Evolutionary conservation across 176 grass and related monocot genomes (phyloP).

Genomic region (Lolium perenne): DNA sequence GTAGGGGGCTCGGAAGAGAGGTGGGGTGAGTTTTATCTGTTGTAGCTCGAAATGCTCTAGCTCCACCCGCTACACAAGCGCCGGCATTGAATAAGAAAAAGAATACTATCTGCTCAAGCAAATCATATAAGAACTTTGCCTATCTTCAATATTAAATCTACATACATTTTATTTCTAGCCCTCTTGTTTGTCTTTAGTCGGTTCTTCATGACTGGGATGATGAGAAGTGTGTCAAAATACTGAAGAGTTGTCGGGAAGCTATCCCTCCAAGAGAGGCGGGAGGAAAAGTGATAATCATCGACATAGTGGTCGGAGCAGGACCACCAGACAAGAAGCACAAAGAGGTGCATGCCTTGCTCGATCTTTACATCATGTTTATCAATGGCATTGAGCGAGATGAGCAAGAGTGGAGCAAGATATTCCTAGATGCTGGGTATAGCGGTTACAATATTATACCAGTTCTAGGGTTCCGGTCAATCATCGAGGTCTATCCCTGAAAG

Average conservation of each 20-base stretch:
- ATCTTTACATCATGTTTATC: constrained; percentile 41
- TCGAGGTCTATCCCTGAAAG: constrained; percentile 52
- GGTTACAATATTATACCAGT: constrained; percentile 48
- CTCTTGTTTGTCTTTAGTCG: constrained; percentile 33
- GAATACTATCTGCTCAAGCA: too few species aligned
- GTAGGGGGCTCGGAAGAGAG: too few species aligned
- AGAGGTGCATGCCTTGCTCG: constrained; percentile 36
- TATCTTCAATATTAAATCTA: neutral
- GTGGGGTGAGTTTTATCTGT: too few species aligned
- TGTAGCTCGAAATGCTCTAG: too few species aligned
- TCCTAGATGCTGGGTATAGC: constrained; percentile 45
- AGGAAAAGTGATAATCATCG: constrained; percentile 60
- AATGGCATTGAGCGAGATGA: constrained; percentile 49
- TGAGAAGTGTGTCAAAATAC: constrained; percentile 49
- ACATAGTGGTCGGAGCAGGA: constrained; percentile 34
- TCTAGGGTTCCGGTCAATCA: constrained; percentile 42
- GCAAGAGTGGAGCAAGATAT: constrained; percentile 52
- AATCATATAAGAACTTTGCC: neutral
- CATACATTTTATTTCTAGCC: neutral
- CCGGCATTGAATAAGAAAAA: too few species aligned
- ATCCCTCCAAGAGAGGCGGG: constrained; percentile 22
- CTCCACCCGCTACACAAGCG: too few species aligned
- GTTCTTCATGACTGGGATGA: constrained; percentile 64
- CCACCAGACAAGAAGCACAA: neutral
- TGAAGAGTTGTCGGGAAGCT: constrained; percentile 48